Base-by-base conservation (phyloP, 495 filamentous ascomycete species). In the Rhizodiscina lignyota region DNA sequence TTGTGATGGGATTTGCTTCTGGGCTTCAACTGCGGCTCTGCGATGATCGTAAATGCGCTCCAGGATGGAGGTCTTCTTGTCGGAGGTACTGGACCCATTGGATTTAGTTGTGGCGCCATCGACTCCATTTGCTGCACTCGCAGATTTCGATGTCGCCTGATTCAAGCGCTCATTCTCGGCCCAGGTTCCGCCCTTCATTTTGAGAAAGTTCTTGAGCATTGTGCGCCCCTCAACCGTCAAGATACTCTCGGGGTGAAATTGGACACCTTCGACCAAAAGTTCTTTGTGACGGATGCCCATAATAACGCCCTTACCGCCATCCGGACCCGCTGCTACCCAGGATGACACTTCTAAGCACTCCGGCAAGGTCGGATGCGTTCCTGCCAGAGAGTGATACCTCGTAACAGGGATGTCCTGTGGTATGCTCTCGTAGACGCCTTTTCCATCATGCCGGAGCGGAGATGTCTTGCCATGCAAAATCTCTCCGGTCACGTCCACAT, bases 191-290 rank as follows among this genome's bases (percentile, higher is more conserved):
- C 82, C 76, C 37, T 72, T 75, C 65, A 94, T 76, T 34, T 63
- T 67, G 19, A 97, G 61, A 54, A 97, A 97, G 49, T 96, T 97
- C 46, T 71, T 75, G 47, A 96, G 68, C 83, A 97, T 94, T 5
- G 66, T 50, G 20, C 82, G 79, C 8, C 89, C 89, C 40, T 89
- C 74, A 37, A 74, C 81, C 0, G 89, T 94, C 20, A 97, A 58
- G 35, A 97, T 97, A 51, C 87, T 94, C 55, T 97, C 89, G 0
- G 89, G 89, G 50, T 97, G 89, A 53, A 94, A 97, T 52, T 97
- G 89, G 13, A 96, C 85, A 21, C 87, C 89, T 51, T 97, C 89
- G 3, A 97, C 66, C 0, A 81, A 63, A 48, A 79, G 74, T 50
- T 87, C 68, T 58, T 91, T 94, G 61, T 99, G 89, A 16, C 89